Conservation (phyloP, 2,329 filamentous ascomycete species). For the Fusarium papillatum region DNA sequence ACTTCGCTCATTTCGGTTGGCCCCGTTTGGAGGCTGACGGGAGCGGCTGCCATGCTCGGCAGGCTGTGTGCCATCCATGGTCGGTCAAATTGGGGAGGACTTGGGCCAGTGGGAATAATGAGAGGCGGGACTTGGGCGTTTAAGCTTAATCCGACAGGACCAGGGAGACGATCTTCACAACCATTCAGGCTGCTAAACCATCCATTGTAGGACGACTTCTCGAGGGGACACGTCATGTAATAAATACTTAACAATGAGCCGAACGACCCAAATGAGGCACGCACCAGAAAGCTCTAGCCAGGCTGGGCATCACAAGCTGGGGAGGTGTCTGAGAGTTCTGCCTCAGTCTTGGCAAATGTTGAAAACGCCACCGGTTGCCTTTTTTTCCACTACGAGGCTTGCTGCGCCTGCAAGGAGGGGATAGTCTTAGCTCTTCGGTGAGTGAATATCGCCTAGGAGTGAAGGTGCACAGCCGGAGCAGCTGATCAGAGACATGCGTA, state of each 20-base stretch:
- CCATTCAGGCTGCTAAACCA: background rate
- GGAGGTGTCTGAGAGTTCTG: background rate
- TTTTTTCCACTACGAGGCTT: background rate
- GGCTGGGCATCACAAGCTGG: background rate
- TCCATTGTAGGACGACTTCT: background rate
- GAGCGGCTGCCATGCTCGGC: background rate
- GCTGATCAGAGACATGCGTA: background rate
- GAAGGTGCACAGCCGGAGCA: background rate
- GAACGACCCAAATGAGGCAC: background rate
- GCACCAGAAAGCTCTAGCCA: background rate
- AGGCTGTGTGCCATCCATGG: background rate
- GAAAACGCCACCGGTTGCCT: background rate
- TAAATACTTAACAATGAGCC: background rate
- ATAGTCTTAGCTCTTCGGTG: background rate
- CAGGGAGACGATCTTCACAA: background rate
- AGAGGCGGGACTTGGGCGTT: background rate
- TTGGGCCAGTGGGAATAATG: background rate
- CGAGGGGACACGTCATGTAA: background rate
- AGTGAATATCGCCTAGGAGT: fast-evolving
- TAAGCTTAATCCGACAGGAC: background rate
- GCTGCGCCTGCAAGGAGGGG: background rate
- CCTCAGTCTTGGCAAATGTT: background rate
- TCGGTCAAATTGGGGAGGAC: background rate
- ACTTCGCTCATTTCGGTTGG: background rate
- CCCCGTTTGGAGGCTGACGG: background rate